Base-by-base conservation (phyloP, 2,329 filamentous ascomycete genomes). In the Colletotrichum karsti region DNA sequence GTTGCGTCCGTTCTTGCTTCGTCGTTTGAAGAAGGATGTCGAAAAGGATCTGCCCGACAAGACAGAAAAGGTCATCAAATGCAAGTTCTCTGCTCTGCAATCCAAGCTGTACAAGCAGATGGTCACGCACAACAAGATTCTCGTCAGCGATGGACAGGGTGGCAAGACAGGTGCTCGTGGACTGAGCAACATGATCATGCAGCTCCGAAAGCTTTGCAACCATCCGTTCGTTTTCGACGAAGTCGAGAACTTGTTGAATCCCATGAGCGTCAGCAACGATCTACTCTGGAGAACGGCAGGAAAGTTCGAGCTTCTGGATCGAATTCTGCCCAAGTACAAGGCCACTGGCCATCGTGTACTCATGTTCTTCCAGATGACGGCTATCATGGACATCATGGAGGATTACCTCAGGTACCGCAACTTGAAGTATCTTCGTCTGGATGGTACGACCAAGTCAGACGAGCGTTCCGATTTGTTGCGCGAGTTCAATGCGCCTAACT, bases 311-410 rank as follows among this genome's bases (percentile, higher is more conserved):
- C 86, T 99, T 30, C 86, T 99, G 26, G 96, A 99, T 78, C 89
- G 96, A 57, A 87, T 99, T 69, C 80, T 99, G 71, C 96, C 96
- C 51, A 99, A 99, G 82, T 98, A 99, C 80, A 89, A 93, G 73
- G 91, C 88, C 3, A 95, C 93, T 1, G 94, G 94, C 15, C 96
- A 99, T 88, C 92, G 96, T 80, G 94, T 98, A 28, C 86, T 99
- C 79, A 98, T 99, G 93, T 99, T 99, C 88, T 99, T 99, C 87
- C 96, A 99, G 80, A 99, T 99, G 96, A 99, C 96, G 4, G 95
- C 97, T 70, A 99, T 99, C 78, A 99, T 99, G 96, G 97, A 99
- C 81, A 99, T 99, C 76, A 98, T 99, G 96, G 96, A 99, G 75
- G 96, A 99, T 78, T 99, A 97, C 79, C 82, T 99, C 70, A 92